phyloP scores from a whole-genome alignment of 371 early-diverging fungal genomes.

The Mortierella sp. region DNA sequence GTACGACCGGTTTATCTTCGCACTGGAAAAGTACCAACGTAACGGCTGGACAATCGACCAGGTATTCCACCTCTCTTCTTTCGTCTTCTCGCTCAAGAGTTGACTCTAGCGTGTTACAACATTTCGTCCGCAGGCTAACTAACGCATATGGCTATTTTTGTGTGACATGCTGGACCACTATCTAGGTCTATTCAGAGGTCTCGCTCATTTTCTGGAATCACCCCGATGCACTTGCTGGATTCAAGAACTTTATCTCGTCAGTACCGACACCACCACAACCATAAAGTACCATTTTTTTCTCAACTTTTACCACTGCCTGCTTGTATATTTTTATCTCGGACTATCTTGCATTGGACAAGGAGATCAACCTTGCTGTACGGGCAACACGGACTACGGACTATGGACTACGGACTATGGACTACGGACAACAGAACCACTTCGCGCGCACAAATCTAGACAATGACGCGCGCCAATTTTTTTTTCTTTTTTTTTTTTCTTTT shows the following conservation, averaged over 20 bases:
- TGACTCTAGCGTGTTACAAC: too few relatives aligned
- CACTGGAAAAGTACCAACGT: conserved; percentile 55
- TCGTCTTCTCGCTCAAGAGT: too few relatives aligned
- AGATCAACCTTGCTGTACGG: too few relatives aligned
- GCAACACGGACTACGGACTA: too few relatives aligned
- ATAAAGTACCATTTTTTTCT: conserved; percentile 9
- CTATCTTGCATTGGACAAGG: background rate
- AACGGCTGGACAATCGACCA: conserved; percentile 56
- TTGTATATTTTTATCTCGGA: background rate
- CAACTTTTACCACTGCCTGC: background rate
- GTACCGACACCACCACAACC: conserved; percentile 39
- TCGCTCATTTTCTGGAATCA: conserved; percentile 58
- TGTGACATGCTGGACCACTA: background rate
- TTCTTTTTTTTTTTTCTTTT: background rate
- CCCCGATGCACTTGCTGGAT: conserved; percentile 47
- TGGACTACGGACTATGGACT: too few relatives aligned
- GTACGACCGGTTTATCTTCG: conserved; percentile 55
- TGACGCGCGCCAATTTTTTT: background rate
- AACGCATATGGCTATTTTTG: background rate
- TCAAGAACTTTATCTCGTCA: conserved; percentile 47
- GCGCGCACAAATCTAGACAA: too few relatives aligned
- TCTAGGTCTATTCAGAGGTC: conserved; percentile 52
- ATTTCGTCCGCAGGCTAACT: background rate
- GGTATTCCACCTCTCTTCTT: conserved; percentile 8
- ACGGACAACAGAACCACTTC: too few relatives aligned